Evolutionary conservation across 306 rosid genomes (phyloP), one percentile per base, ranked within the genome.

Genomic region (Erythrophleum fordii): DNA sequence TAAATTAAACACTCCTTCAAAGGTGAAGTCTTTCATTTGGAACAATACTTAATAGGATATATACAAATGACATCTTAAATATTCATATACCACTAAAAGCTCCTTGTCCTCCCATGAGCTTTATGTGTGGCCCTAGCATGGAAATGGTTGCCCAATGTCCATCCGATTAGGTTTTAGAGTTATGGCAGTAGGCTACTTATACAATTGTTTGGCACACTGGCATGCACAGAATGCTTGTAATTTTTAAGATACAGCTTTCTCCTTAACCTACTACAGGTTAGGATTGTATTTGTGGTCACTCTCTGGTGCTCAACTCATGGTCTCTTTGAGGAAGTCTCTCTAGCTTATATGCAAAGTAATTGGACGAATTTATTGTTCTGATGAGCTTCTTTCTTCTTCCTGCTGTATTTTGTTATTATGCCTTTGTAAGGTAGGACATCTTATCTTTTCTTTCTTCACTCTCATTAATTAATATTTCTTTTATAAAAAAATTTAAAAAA

Each of bases 381-480:
- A 64, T 8, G 39, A 81, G 72, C 65, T 45, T 34, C 17, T 67
- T 61, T 61, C 37, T 73, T 53, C 60, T 56, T 45, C 34, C 34
- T 1, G 64, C 26, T 68, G 18, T 16, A 17, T 20, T 72, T 72
- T 64, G 25, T 42, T 72, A n/a, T 64, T 34, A 44, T 73, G 71
- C 69, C 62, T 29, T 51, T 45, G 56, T 12, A 73, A 83, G 51
- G 79, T 49, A 73, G 25, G 39, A n/a, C 44, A 45, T 14, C 44
- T 45, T 66, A 26, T 67, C 31, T 79, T 31, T n/a, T 25, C 20
- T 68, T 28, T 73, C 53, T 44, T 62, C 23, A 26, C 48, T 58
- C 68, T 62, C 58, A 65, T 67, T 48, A 39, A 44, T 37, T 48
- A 39, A 66, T 37, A 11, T 41, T 80, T 83, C 25, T 26, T 76